Conservation (phyloP, 805 yeast genomes). For the Metschnikowia santaceciliae region DNA sequence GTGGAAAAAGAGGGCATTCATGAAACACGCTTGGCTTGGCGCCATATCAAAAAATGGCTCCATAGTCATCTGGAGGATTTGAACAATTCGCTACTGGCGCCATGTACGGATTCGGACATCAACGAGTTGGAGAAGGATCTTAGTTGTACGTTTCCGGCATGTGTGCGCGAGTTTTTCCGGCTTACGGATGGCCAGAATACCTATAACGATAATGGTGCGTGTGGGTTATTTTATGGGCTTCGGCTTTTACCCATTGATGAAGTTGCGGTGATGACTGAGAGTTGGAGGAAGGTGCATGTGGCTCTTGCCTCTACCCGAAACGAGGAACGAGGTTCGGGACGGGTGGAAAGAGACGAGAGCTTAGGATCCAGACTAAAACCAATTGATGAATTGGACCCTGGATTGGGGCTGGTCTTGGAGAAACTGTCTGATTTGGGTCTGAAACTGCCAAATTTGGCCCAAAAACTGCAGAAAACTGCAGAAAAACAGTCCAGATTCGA, state of each 20-base stretch:
- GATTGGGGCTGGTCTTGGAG: too few species aligned
- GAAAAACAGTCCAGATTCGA: too few species aligned
- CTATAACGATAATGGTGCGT: constrained; percentile 64
- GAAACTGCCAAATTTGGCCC: too few species aligned
- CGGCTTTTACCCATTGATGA: constrained; percentile 77
- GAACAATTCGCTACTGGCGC: constrained; percentile 68
- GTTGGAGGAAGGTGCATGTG: constrained; percentile 74
- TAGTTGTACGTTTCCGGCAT: constrained; percentile 68
- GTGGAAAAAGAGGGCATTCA: constrained; percentile 63
- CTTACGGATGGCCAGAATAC: constrained; percentile 83
- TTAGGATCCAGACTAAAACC: too few species aligned
- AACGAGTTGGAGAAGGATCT: constrained; percentile 81
- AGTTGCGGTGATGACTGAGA: constrained; percentile 71
- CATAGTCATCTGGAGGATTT: constrained; percentile 76
- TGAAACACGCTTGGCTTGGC: constrained; percentile 78
- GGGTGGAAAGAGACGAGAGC: too few species aligned
- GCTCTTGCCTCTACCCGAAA: too few species aligned
- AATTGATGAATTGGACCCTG: too few species aligned
- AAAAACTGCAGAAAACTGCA: too few species aligned
- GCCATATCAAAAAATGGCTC: constrained; percentile 83
- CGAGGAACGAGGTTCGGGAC: too few species aligned
- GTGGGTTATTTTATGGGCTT: constrained; percentile 76
- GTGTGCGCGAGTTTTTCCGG: constrained; percentile 74
- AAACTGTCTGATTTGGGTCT: too few species aligned
- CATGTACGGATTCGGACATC: constrained; percentile 78